Evolutionary conservation across 164 flowering plant genomes (phyloP), one percentile per base, ranked within the genome.

Genomic region (Vitis rupestris): DNA sequence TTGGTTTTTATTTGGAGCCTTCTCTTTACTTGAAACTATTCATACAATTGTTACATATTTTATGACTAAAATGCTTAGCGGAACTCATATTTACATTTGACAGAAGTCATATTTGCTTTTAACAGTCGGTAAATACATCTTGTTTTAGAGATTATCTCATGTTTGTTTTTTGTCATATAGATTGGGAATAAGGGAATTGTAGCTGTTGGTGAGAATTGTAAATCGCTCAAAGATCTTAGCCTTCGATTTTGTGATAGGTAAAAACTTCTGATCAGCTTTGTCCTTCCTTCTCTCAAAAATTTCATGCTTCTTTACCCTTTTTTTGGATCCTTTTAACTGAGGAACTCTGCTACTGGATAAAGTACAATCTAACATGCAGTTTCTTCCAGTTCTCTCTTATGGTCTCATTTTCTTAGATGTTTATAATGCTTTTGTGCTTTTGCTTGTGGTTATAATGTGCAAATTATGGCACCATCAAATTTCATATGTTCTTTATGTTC

Each of bases 161-260:
- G 8, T 59, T 60, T 50, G 9, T 52, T 16, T 50, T 67, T 30
- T 61, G 61, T 37, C 65, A 56, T 37, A 53, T 78, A 94, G 99
- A 79, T 94, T 71, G 98, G 97, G 12, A 86, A 86, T 76, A 83
- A 72, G 79, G 99, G 96, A 68, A 86, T 94, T 29, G 66, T 85
- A 59, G 94, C 97, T 59, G 72, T 94, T 55, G 99, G 97, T 48
- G 78, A 87, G 84, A 72, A 92, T 70, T 94, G 97, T 76, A 83
- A 83, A 72, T 76, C 67, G 71, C 95, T 94, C 47, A 82, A 78
- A 50, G 96, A 88, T 30, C 91, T 94, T 56, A 92, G 95, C 78
- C 83, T 94, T 29, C 87, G 88, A 19, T 90, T 92, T 72, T 92
- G 97, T 74, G 94, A 91, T 74, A 88, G 91, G 99, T 94, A 78